These are phyloP conservation scores for Alternaria tenuissima DNA, from an alignment of 2,329 filamentous ascomycete genomes.

Conservation along the genomic window DNA sequence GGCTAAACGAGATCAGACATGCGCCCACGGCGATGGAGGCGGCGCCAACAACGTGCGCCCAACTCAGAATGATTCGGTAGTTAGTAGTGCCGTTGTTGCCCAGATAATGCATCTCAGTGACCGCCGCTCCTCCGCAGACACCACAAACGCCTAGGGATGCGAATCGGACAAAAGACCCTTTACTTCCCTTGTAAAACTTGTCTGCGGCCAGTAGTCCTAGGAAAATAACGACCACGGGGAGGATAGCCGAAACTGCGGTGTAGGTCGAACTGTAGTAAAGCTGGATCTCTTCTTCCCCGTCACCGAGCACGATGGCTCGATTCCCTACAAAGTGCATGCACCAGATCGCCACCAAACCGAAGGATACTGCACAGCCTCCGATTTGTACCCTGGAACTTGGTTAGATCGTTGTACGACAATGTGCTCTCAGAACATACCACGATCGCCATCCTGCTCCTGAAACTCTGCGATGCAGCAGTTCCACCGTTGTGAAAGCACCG, in stretches of 20 bases:
- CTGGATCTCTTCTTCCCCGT: constrained; percentile 68
- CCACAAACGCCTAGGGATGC: constrained; percentile 64
- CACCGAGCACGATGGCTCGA: constrained; percentile 74
- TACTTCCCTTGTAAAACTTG: constrained; percentile 41
- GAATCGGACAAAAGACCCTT: constrained; percentile 36
- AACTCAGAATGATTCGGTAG: constrained; percentile 71
- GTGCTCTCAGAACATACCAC: constrained; percentile 39
- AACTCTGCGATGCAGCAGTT: constrained; percentile 80
- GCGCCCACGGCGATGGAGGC: constrained; percentile 76
- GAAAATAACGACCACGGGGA: constrained; percentile 78
- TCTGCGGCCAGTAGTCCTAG: constrained; percentile 75
- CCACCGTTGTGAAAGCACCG: constrained; percentile 80
- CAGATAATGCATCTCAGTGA: constrained; percentile 87
- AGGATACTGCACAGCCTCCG: constrained; percentile 52
- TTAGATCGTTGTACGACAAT: constrained; percentile 22
- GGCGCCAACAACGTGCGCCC: constrained; percentile 70
- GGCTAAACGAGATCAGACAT: constrained; percentile 72
- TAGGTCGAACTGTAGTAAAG: constrained; percentile 76
- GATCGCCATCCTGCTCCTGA: constrained; percentile 57
- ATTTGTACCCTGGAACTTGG: constrained; percentile 51
- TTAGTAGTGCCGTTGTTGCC: constrained; percentile 85
- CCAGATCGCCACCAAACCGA: constrained; percentile 61
- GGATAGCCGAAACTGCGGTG: constrained; percentile 79
- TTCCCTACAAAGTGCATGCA: constrained; percentile 84
- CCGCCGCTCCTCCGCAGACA: constrained; percentile 73